Conservation (phyloP, 1,284 basidiomycete species). For the Peniophora sp. region DNA sequence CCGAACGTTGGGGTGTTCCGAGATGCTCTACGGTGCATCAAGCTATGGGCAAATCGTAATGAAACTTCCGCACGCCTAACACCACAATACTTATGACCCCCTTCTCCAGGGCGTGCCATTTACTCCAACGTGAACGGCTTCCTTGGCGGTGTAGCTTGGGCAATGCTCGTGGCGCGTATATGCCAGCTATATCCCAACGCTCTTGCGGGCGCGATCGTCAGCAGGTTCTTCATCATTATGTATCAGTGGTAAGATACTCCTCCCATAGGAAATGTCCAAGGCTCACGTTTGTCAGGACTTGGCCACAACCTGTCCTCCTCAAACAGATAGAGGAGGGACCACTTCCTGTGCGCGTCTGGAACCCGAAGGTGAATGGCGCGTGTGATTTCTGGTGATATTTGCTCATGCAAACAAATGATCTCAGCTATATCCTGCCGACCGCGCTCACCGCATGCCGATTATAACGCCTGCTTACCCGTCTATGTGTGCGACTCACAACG, state of each 20-base stretch:
- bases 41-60: constrained; percentile 94
- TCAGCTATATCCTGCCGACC: constrained; percentile 90
- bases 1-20: constrained; percentile 94
- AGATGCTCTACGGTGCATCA: constrained; percentile 91
- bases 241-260: constrained; percentile 74
- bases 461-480: constrained; percentile 99
- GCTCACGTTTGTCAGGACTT: constrained; percentile 52
- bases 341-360: constrained; percentile 93
- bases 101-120: constrained; percentile 74
- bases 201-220: constrained; percentile 90
- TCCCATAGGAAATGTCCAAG: neutral
- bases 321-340: constrained; percentile 97
- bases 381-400: neutral
- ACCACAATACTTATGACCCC: constrained; percentile 8
- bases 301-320: constrained; percentile 95
- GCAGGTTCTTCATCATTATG: constrained; percentile 95
- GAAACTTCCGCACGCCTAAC: constrained; percentile 26
- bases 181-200: constrained; percentile 98
- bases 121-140: constrained; percentile 99
- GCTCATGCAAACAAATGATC: constrained; percentile 1
- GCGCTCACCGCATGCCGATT: constrained; percentile 98
- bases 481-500: constrained; percentile 99
- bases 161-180: constrained; percentile 95
- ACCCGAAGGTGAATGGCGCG: constrained; percentile 70
- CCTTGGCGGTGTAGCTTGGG: constrained; percentile 98